Evolutionary conservation across 2,329 filamentous ascomycete genomes (phyloP).

Genomic region (Blastomyces silverae): DNA sequence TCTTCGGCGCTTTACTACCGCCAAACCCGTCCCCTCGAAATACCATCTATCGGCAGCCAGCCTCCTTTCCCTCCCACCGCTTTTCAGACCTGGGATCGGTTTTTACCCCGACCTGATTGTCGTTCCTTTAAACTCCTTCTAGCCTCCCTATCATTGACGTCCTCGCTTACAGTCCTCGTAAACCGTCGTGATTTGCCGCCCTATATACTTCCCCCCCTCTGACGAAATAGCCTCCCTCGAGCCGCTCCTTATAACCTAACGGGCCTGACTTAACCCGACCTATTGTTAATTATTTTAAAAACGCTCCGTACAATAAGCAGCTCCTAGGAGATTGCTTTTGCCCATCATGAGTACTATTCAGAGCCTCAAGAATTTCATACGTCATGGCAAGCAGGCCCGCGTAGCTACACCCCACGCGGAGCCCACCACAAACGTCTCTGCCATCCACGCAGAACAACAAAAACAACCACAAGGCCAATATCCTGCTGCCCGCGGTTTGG

Average conservation of each 20-base stretch:
- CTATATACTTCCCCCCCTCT: background rate
- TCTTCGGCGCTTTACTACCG: background rate
- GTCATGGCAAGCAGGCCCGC: conserved; percentile 93
- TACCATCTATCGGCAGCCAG: background rate
- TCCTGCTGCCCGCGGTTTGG: conserved; percentile 53
- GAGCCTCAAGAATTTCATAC: conserved; percentile 96
- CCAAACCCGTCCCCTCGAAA: background rate
- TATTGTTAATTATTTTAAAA: background rate
- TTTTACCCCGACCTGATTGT: background rate
- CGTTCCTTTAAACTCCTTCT: background rate
- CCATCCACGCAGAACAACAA: conserved; percentile 58
- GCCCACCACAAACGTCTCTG: conserved; percentile 56
- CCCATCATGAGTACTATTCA: conserved; percentile 66
- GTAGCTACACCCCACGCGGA: conserved; percentile 55
- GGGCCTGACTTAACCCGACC: background rate
- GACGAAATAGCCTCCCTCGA: background rate
- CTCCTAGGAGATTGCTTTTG: conserved; percentile 7
- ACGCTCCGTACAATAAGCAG: background rate
- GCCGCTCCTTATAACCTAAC: conserved; percentile 3
- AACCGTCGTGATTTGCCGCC: background rate
- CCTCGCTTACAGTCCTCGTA: background rate
- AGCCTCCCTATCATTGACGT: background rate
- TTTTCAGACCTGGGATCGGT: background rate
- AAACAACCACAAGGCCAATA: conserved; percentile 45
- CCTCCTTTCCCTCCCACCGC: background rate